Base-by-base conservation (phyloP, 148 eudicot species). In the Fagopyrum esculentum region DNA sequence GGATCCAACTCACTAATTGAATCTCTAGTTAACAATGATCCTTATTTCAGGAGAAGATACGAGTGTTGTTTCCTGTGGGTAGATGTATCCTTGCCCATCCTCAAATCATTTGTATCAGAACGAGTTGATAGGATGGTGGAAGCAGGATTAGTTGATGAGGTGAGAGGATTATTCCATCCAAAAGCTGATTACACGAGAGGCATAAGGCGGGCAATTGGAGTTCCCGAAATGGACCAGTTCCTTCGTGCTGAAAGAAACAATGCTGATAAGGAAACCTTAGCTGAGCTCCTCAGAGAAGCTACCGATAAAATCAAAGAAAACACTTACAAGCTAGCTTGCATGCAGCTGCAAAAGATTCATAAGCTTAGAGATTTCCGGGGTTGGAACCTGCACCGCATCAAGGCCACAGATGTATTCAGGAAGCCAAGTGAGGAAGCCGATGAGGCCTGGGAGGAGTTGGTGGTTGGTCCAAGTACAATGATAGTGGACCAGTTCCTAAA, bases 51-150 rank as follows among this genome's bases (percentile, higher is more conserved):
- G 15, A 76, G 78, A 29, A 74, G 52, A 45, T 82, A 82, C 40
- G 85, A 83, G 9, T 80, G 82, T 59, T 83, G 80, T 43, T 83
- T 83, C 72, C 51, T 83, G 0, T 83, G 82, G 78, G 83, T 83
- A 2, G 85, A 83, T 17, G 84, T 78, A 4, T 69, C 81, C 6
- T 57, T 81, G 73, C 79, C 81, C 6, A 69, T 78, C 35, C 78
- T 78, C 22, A 17, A 46, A 17, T 63, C 74, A 2, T 83, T 77
- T 50, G 76, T 83, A 17, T 83, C 80, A 3, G 69, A 80, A 4
- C 71, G 85, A 0, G 85, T 83, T 13, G 81, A 83, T 69, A 51
- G 72, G 43, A 83, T 80, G 86, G 82, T 76, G 2, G 76, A 69
- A 6, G 74, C 74, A 1, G 86, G 86, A 13, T 11, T 84, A 76